Evolutionary conservation across 2,329 filamentous ascomycete species (phyloP), one percentile per base, ranked within the genome.

Genomic region (Fusarium sp.): DNA sequence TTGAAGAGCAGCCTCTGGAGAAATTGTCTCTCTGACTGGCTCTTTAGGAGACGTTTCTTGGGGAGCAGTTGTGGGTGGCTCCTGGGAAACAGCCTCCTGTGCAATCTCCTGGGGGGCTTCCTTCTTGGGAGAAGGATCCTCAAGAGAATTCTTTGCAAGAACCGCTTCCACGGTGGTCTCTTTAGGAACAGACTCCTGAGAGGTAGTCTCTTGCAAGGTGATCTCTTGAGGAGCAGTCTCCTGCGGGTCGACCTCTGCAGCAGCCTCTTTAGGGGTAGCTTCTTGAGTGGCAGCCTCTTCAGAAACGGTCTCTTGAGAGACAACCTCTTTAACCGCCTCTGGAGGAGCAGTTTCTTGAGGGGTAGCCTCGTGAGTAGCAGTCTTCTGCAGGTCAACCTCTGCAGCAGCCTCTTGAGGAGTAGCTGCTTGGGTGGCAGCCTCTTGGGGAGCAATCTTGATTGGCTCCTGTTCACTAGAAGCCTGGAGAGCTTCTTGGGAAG

Each of bases 391-490:
- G 32, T 46, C 22, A 32, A 13, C 33, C 15, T 65, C 62, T 46
- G 49, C 39, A 24, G 54, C 53, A 24, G 41, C 57, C 13, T 66
- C 62, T 32, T 45, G 33, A 30, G 53, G 41, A 55, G 56, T 26
- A 40, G 28, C 13, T 19, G 44, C 46, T 43, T 35, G 32, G 6
- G 30, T 19, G 9, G 43, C 19, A 53, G 22, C n/a, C 14, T 53
- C 39, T 46, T 45, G 19, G 7, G 48, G 20, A 49, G n/a, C 19
- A 54, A n/a, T 24, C 15, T 53, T 39, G 28, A 39, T 48, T 45
- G 20, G 28, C 37, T 35, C 15, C 13, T 35, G 33, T n/a, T 35
- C 15, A 35, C 33, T n/a, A 52, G 28, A 14, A 32, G 45, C 33
- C 20, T 46, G 35, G 39, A 44, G 24, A 35, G 33, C 33, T 24